Percentiles rank a stretch among this genome's conserved stretches.
These are phyloP conservation scores for Phytopythium helicoides DNA, from an alignment of 352 stramenopile species.

Conservation along the genomic window DNA sequence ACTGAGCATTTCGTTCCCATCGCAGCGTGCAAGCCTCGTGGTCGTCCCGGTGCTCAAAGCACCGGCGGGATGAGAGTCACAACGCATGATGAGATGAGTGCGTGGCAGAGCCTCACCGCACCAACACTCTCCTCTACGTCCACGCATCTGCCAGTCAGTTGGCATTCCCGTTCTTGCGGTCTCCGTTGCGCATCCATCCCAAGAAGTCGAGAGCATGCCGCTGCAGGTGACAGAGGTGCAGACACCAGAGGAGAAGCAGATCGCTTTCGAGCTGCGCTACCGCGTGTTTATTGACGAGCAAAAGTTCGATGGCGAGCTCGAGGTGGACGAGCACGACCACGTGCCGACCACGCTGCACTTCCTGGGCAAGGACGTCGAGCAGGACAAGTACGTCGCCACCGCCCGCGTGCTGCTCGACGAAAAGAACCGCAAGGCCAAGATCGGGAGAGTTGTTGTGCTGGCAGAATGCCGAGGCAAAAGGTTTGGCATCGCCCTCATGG, in stretches of 20 bases:
- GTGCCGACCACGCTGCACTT: conserved; percentile 47
- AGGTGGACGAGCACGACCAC: conserved; percentile 48
- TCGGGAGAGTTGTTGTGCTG: conserved; percentile 58
- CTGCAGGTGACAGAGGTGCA: conserved; percentile 37
- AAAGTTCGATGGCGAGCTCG: conserved; percentile 28
- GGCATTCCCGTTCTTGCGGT: not conserved
- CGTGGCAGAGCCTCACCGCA: no score
- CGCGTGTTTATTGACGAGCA: conserved; percentile 58
- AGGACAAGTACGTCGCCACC: conserved; percentile 50
- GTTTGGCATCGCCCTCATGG: conserved; percentile 45
- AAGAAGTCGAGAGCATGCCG: conserved; percentile 15
- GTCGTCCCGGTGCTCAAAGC: no score
- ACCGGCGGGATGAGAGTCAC: no score
- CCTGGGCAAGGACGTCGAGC: conserved; percentile 47
- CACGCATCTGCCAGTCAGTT: not conserved
- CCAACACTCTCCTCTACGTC: no score
- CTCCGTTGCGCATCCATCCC: no score
- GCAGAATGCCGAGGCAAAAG: conserved; percentile 51
- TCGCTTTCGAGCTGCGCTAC: conserved; percentile 40
- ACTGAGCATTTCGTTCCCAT: no score
- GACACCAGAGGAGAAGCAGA: conserved; percentile 32
- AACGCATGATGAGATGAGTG: no score
- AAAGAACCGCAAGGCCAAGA: conserved; percentile 31
- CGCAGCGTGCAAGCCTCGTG: no score
- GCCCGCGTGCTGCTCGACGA: conserved; percentile 39